Evolutionary conservation across 805 yeast species (phyloP), one percentile per base, ranked within the genome.

Genomic region (Candida bentonensis): DNA sequence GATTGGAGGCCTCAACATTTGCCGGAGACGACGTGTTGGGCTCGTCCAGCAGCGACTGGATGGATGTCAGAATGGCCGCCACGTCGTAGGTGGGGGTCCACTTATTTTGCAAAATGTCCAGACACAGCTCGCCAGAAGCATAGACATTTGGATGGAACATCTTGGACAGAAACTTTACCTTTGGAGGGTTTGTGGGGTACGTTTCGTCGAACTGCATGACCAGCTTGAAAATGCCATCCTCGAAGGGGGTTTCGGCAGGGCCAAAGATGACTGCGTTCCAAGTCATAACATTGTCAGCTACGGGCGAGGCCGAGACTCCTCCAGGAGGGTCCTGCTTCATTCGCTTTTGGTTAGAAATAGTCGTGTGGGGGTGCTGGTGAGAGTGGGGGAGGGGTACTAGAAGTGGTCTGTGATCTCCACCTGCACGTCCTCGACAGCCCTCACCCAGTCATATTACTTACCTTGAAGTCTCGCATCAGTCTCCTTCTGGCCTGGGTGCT

Each of bases 41-140:
- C 60, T 92, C 98, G 63, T 92, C 92, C 53, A 92, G 69, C 50
- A 92, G 71, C 49, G 68, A 59, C 47, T 92, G 98, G 47, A 92
- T 79, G 22, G 95, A 84, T 1, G 98, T 92, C 53, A 92, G 70
- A 46, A 92, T 89, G 11, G 95, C 86, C 9, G 95, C 87, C 30
- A 92, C 98, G 58, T 92, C 98, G 59, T 89, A 92, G 0, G 98
- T 92, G 11, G 98, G 98, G 22, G 95, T 82, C 98, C 98, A 92
- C 60, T 97, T 73, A 66, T 89, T 92, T 61, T 92, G 98, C 52
- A 92, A 68, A 52, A 92, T 92, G 65, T 92, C 98, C 50, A 92
- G 72, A 66, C 98, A 92, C 50, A 92, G 75, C 57, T 92, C 97
- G 22, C 98, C 98, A 41, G 80, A 74, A 7, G 94, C 95, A 58